phyloP scores from a whole-genome alignment of 192 early-diverging fungal genomes.

The Podila horticola region DNA sequence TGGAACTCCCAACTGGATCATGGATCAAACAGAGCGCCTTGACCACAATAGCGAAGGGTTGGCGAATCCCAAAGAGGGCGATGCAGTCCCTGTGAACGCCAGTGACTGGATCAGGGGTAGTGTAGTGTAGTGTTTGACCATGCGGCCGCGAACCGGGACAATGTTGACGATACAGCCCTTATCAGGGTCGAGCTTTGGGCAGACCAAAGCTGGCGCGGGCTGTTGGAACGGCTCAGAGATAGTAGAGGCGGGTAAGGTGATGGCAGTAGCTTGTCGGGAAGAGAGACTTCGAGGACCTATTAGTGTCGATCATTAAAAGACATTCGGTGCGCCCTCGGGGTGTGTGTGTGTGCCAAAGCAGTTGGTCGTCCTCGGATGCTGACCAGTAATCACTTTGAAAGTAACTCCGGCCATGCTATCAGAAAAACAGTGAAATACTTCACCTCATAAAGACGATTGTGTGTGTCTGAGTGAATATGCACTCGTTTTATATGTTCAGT shows the following conservation, averaged over 20 bases:
- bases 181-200: neutral
- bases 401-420: too few relatives aligned
- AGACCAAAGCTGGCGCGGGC: neutral
- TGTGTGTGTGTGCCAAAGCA: neutral
- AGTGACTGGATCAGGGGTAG: neutral
- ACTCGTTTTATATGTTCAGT: too few relatives aligned
- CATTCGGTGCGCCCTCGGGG: neutral
- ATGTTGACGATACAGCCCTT: slow-evolving; percentile 14
- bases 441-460: too few relatives aligned
- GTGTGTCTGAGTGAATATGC: too few relatives aligned
- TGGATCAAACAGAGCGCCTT: slow-evolving; percentile 16
- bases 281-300: slow-evolving; percentile 23
- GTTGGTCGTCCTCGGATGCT: neutral
- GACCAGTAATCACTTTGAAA: slow-evolving; percentile 18
- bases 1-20: neutral
- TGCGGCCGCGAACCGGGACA: slow-evolving; percentile 6
- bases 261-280: neutral
- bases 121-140: slow-evolving; percentile 11
- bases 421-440: too few relatives aligned
- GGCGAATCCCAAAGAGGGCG: slow-evolving; percentile 23
- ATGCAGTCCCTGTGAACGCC: neutral
- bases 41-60: slow-evolving; percentile 5
- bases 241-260: neutral
- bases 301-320: neutral
- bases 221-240: neutral